Evolutionary conservation across 371 early-diverging fungal genomes (phyloP).

Genomic region (Apophysomyces sp.): DNA sequence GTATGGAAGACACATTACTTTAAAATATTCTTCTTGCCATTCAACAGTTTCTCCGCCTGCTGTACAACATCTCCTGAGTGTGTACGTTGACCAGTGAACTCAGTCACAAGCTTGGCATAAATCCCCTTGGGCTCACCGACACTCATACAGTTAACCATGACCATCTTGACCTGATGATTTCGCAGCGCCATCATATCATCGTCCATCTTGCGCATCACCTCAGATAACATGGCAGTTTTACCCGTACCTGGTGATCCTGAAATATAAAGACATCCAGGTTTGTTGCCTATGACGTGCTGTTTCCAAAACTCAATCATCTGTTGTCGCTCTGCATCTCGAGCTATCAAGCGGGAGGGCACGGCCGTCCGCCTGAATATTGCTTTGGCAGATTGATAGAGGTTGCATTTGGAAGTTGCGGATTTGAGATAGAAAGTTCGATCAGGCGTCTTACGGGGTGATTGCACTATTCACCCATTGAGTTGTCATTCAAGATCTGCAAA

Average conservation of each 20-base stretch:
- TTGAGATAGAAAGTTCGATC: background rate
- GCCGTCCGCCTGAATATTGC: conserved; percentile 45
- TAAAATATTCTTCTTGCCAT: conserved; percentile 33
- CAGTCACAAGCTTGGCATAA: conserved; percentile 62
- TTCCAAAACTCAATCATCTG: conserved; percentile 58
- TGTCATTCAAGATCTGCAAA: background rate
- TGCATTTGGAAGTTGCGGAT: background rate
- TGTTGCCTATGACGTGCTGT: conserved; percentile 33
- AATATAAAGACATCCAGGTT: conserved; percentile 77
- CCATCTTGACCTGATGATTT: conserved; percentile 46
- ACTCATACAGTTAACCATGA: conserved; percentile 86
- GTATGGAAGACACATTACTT: conserved; percentile 32
- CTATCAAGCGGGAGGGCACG: conserved; percentile 68
- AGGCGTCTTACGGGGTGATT: background rate
- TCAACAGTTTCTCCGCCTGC: conserved; percentile 37
- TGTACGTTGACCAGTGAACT: conserved; percentile 30
- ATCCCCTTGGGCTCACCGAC: conserved; percentile 70
- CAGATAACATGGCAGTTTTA: conserved; percentile 86
- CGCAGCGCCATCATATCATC: conserved; percentile 16
- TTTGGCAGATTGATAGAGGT: conserved; percentile 14
- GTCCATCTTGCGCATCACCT: conserved; percentile 50
- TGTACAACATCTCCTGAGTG: conserved; percentile 23
- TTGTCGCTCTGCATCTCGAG: conserved; percentile 69
- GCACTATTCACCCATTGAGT: no score
- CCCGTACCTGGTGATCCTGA: conserved; percentile 95